Conservation (phyloP, 441 rosid genomes). For the Metrosideros polymorpha region DNA sequence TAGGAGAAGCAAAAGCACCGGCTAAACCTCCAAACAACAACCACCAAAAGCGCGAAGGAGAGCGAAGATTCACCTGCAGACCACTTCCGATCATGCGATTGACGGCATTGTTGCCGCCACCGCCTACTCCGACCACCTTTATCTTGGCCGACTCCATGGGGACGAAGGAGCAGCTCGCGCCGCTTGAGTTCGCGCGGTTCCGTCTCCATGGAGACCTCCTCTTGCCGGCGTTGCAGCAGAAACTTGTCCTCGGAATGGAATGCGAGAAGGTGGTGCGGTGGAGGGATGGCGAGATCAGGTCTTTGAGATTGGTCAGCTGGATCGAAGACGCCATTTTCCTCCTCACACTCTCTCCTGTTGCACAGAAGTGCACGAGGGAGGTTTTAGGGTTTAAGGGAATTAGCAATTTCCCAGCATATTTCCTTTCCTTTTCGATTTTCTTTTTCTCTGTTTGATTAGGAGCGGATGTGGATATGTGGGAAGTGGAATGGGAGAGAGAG, state of each 20-base stretch:
- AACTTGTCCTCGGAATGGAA: background rate
- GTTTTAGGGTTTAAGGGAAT: constrained; percentile 47
- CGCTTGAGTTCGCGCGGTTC: constrained; percentile 12
- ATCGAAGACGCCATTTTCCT: constrained; percentile 38
- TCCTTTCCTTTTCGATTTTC: background rate
- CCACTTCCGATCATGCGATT: constrained; percentile 97
- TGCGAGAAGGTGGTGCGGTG: constrained; percentile 1
- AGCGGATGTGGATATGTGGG: background rate
- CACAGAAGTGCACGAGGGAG: background rate
- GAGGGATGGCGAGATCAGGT: constrained; percentile 19
- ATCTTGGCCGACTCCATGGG: constrained; percentile 81
- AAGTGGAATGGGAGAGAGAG: background rate
- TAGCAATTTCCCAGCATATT: background rate
- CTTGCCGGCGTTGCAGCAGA: background rate
- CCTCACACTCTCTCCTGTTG: background rate
- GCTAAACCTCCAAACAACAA: background rate
- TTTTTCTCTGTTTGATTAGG: background rate
- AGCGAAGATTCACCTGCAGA: constrained; percentile 42
- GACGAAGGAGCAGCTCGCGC: constrained; percentile 48
- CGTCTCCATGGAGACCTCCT: constrained; percentile 17
- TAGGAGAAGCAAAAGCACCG: background rate
- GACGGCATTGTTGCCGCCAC: constrained; percentile 98
- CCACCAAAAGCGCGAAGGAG: background rate
- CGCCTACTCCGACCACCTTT: constrained; percentile 92
- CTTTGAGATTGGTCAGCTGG: constrained; percentile 42